phyloP scores from a whole-genome alignment of 1,139 yeast genomes.

The Candida glucosophila region DNA sequence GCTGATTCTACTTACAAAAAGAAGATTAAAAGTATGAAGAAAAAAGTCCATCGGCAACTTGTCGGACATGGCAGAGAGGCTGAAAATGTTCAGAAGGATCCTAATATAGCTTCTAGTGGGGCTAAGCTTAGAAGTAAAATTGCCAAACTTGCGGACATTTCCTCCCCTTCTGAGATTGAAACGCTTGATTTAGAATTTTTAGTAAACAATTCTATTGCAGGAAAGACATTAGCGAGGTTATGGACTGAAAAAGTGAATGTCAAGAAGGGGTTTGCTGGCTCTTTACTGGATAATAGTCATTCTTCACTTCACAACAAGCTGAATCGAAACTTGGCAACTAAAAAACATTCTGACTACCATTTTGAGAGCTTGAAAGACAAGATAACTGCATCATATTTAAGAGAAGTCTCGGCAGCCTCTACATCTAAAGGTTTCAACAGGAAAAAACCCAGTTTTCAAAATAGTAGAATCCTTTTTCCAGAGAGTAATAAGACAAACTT shows the following conservation, averaged over 20 bases:
- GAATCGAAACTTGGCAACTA: conserved; percentile 9
- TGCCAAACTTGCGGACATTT: conserved; percentile 28
- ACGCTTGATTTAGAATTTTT: conserved; percentile 32
- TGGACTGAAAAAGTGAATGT: conserved; percentile 20
- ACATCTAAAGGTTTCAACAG: conserved; percentile 28
- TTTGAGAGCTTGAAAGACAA: too few relatives aligned
- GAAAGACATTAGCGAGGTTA: conserved; percentile 26
- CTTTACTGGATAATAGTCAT: too few relatives aligned
- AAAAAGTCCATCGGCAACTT: conserved; percentile 61
- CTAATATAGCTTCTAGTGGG: conserved; percentile 14
- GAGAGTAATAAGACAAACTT: conserved; percentile 5
- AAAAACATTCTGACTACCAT: too few relatives aligned
- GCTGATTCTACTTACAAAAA: conserved; percentile 47
- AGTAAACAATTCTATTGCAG: conserved; percentile 23
- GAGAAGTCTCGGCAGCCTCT: too few relatives aligned
- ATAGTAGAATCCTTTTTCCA: conserved; percentile 10
- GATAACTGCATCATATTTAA: too few relatives aligned
- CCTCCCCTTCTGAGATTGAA: conserved; percentile 35
- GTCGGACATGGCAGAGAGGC: conserved; percentile 21
- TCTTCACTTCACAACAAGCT: conserved; percentile 4
- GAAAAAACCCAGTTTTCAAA: conserved; percentile 30
- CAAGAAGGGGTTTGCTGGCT: background rate
- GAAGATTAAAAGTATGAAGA: conserved; percentile 58
- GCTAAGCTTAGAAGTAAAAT: conserved; percentile 26
- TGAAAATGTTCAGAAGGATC: conserved; percentile 14